Evolutionary conservation across 495 filamentous ascomycete genomes (phyloP).

Genomic region (Baudoinia panamericana): DNA sequence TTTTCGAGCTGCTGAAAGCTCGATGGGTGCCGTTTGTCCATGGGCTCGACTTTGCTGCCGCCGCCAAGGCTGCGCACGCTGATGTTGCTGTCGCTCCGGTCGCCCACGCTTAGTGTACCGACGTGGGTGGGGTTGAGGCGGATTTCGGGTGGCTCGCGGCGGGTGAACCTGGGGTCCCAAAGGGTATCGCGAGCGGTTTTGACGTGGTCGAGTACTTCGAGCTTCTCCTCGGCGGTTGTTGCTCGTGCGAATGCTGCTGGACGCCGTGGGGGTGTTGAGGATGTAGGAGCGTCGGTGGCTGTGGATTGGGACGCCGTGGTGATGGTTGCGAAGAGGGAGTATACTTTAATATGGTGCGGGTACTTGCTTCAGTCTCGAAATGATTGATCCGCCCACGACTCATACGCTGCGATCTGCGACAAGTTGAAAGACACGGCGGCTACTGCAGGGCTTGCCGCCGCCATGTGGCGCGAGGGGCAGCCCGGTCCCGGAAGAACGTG

Average conservation of each 20-base stretch:
- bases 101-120: slow-evolving; percentile 27
- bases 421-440: no score
- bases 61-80: slow-evolving; percentile 27
- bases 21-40: slow-evolving; percentile 85
- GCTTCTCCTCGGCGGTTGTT: slow-evolving; percentile 13
- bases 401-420: no score
- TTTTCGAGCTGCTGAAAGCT: slow-evolving; percentile 98
- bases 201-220: slow-evolving; percentile 27
- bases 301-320: slow-evolving; percentile 13
- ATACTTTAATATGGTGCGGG: not conserved
- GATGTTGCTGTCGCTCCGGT: slow-evolving; percentile 32
- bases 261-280: slow-evolving; percentile 6
- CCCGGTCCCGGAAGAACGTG: no score
- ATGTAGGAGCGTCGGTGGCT: no score
- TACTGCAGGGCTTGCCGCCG: no score
- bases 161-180: slow-evolving; percentile 31
- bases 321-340: slow-evolving; percentile 3
- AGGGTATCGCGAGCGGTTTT: slow-evolving; percentile 31
- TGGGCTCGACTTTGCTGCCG: slow-evolving; percentile 32
- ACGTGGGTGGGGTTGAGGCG: slow-evolving; percentile 29
- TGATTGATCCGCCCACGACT: slow-evolving; percentile 2
- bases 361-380: not conserved
- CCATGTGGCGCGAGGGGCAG: no score
- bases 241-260: slow-evolving; percentile 15
- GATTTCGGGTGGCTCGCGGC: slow-evolving; percentile 25